These are phyloP conservation scores for Smallanthus sonchifolius DNA, from an alignment of 129 eudicot genomes.

Conservation along the genomic window DNA sequence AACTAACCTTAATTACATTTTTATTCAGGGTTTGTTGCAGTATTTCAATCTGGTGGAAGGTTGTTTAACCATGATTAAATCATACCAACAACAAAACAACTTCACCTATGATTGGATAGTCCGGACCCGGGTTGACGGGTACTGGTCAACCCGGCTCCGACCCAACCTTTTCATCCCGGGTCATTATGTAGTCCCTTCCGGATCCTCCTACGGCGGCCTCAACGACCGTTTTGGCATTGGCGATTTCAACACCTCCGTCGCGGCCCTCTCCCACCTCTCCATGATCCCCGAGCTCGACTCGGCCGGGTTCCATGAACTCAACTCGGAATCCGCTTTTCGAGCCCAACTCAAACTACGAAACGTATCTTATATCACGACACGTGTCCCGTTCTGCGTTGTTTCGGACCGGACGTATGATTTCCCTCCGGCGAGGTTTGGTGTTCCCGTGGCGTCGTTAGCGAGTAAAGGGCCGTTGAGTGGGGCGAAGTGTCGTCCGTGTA, in stretches of 20 bases:
- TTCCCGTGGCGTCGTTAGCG: constrained; percentile 73
- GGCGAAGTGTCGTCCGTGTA: constrained; percentile 88
- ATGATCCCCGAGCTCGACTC: constrained; percentile 60
- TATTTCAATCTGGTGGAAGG: constrained; percentile 81
- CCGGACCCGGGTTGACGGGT: constrained; percentile 87
- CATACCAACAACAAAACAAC: constrained; percentile 54
- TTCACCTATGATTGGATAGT: constrained; percentile 90
- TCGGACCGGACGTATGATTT: constrained; percentile 62
- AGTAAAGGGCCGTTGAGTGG: constrained; percentile 91
- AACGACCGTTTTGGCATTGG: constrained; percentile 89
- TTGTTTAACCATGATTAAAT: constrained; percentile 65
- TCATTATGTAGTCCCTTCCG: constrained; percentile 71
- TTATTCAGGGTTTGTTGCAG: constrained; percentile 76
- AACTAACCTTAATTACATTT: not conserved
- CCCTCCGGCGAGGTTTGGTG: constrained; percentile 63
- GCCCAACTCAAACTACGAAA: constrained; percentile 62
- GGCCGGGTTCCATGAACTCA: constrained; percentile 52
- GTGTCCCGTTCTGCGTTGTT: constrained; percentile 71
- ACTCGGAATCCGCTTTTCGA: constrained; percentile 75
- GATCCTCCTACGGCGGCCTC: constrained; percentile 79
- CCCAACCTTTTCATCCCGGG: constrained; percentile 59
- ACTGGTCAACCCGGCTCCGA: constrained; percentile 62
- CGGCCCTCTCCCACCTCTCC: constrained; percentile 82
- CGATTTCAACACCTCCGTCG: constrained; percentile 52
- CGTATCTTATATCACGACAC: constrained; percentile 33